phyloP scores from a whole-genome alignment of 2,329 filamentous ascomycete species.

The Zopfia rhizophila region DNA sequence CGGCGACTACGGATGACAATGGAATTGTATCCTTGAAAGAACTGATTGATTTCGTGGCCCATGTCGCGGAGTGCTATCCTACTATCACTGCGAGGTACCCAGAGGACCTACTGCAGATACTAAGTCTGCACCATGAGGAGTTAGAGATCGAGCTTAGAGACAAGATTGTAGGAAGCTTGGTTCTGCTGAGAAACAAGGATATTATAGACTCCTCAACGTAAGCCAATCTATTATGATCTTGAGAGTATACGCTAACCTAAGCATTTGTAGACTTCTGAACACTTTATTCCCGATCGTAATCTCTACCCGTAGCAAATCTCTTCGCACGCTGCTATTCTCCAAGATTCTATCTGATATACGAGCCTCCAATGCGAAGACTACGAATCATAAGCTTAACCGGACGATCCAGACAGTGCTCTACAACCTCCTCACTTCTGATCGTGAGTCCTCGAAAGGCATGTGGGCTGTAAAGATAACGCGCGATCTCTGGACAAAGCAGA shows the following conservation, averaged over 20 bases:
- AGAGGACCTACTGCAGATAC: conserved; percentile 80
- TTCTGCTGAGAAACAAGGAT: conserved; percentile 89
- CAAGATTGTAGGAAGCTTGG: conserved; percentile 91
- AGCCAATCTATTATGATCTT: conserved; percentile 22
- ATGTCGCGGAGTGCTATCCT: conserved; percentile 93
- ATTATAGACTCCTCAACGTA: conserved; percentile 82
- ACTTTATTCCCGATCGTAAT: conserved; percentile 95
- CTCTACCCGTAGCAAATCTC: conserved; percentile 88
- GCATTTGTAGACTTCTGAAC: conserved; percentile 70
- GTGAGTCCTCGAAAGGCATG: conserved; percentile 83
- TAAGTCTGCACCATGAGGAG: conserved; percentile 82
- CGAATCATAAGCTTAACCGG: conserved; percentile 91
- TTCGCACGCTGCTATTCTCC: conserved; percentile 83
- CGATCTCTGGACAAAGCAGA: conserved; percentile 94
- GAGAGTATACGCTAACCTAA: conserved; percentile 1
- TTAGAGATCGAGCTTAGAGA: conserved; percentile 88
- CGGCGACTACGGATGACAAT: conserved; percentile 78
- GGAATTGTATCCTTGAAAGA: conserved; percentile 88
- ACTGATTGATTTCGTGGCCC: conserved; percentile 91
- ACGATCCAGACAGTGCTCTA: conserved; percentile 93
- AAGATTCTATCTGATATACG: conserved; percentile 94
- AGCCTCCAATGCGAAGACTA: conserved; percentile 84
- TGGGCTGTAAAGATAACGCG: conserved; percentile 97
- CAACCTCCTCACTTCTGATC: conserved; percentile 88
- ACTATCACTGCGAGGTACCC: conserved; percentile 81